Evolutionary conservation across 2,329 filamentous ascomycete species (phyloP), one percentile per base, ranked within the genome.

Genomic region (Penicillium sp.): DNA sequence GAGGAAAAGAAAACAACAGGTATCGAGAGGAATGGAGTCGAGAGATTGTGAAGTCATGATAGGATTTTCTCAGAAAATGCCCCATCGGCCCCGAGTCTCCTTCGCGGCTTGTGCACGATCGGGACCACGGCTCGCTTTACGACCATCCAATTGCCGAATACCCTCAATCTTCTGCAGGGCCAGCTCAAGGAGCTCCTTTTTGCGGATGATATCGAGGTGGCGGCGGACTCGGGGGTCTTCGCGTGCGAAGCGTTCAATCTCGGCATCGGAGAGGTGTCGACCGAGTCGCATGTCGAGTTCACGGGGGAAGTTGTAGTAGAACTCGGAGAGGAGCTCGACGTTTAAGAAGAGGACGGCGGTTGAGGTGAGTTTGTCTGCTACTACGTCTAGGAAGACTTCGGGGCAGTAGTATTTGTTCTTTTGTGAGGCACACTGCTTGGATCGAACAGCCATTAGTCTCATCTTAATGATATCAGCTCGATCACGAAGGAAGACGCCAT

Each of bases 311-410:
- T 95, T 92, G 77, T 97, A 96, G 79, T 96, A 97, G 73, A 98
- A 99, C 70, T 99, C 96, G 2, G 90, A 93, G 19, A 99, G 84
- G 21, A 99, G 84, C 77, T 99, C 96, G 11, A 98, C 95, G 69
- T 99, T 97, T 29, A 99, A 84, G 81, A 99, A 99, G 0, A 99
- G 85, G 9, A 99, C 95, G 2, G 95, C 93, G 0, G 95, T 99
- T 1, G 91, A 89, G 3, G 93, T 96, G 48, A 99, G 84, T 76
- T 98, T 98, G 65, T 93, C 91, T 1, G 95, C 93, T 2, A 96
- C 95, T 3, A 96, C 92, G 69, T 99, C 93, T n/a, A 99, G 86
- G 80, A 99, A 99, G 16, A 99, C 86, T 73, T 99, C 95, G 0
- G 95, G 95, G 70, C 95, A 99, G 77, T 95, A 86, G 77, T 98